Base-by-base conservation (phyloP, 176 grass and related monocot species). In the bread wheat (Triticum aestivum) region DNA sequence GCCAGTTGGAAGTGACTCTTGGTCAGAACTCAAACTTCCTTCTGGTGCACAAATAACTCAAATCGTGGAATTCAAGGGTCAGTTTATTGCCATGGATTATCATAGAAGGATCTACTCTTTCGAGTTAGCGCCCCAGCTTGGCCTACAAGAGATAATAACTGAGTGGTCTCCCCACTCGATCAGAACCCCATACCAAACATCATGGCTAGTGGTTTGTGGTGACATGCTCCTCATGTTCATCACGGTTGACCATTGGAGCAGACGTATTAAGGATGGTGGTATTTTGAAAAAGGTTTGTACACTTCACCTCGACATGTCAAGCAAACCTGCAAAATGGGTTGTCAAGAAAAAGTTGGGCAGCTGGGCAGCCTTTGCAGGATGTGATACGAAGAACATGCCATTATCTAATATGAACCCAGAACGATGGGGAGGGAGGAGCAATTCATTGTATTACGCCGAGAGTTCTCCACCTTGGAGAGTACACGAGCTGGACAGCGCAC, bases 141-240 rank as follows among this genome's bases (percentile, higher is more conserved):
- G 72, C 34, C 20, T 86, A 47, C 47, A 81, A 35, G 39, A 89
- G 27, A 39, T 86, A 69, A 32, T 38, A 54, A 66, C 84, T 61
- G 11, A 23, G 4, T 90, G 67, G 63, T 38, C 41, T 6, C 56
- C 37, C 15, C 37, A 10, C 24, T 71, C 8, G 81, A 2, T 3
- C 3, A 45, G 39, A 21, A 29, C 21, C 2, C 61, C 81, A 8
- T 44, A 44, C 42, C 10, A 44, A 44, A 44, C 42, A 44, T 44
- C 42, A 47, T 80, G 42, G 78, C 20, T 93, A 4, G 85, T 93
- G 11, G 45, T 49, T 49, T 49, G 45, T 49, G 45, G 45, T 49
- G 45, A 69, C 33, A 86, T 91, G 85, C 91, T 96, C 23, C 70
- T 96, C 1, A 44, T 83, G 7, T 64, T 93, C 14, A 71, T 37